Evolutionary conservation across 2,329 filamentous ascomycete genomes (phyloP).

Genomic region (Cladophialophora exuberans): DNA sequence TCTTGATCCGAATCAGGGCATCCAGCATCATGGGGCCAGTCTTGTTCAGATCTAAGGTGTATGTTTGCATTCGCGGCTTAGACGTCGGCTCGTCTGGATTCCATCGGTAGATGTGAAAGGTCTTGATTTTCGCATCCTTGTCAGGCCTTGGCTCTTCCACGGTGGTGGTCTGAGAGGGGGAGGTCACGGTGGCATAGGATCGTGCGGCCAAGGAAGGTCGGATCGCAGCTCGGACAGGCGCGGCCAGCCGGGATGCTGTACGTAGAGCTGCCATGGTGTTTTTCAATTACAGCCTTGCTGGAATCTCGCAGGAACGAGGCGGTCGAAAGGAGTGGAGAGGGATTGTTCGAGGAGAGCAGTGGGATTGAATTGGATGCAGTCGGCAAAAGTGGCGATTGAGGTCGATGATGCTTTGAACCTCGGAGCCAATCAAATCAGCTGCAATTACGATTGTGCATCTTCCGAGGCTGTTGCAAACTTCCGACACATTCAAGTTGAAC

Average conservation of each 20-base stretch:
- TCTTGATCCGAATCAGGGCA: conserved; percentile 97
- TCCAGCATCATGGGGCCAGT: conserved; percentile 98
- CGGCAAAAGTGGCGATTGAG: conserved; percentile 15
- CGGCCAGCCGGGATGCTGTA: conserved; percentile 50
- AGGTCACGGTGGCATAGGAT: conserved; percentile 53
- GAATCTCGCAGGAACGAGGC: background rate
- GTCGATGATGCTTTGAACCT: conserved; percentile 20
- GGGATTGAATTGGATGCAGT: conserved; percentile 6
- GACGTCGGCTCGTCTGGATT: conserved; percentile 88
- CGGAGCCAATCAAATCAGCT: conserved; percentile 25
- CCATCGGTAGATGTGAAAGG: conserved; percentile 99
- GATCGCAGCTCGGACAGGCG: conserved; percentile 38
- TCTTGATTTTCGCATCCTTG: conserved; percentile 72
- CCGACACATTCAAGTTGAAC: no score
- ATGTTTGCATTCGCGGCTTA: conserved; percentile 95
- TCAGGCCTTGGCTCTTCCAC: conserved; percentile 63
- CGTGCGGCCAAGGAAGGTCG: conserved; percentile 44
- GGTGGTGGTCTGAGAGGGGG: conserved; percentile 61
- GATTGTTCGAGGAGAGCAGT: conserved; percentile 9
- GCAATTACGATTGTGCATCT: background rate
- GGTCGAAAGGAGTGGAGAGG: conserved; percentile 11
- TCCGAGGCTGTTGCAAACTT: no score
- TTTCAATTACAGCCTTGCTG: conserved; percentile 2
- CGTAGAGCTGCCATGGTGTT: conserved; percentile 53
- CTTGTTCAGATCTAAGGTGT: conserved; percentile 96